Evolutionary conservation across 2,329 filamentous ascomycete genomes (phyloP), one percentile per base, ranked within the genome.

Genomic region (Zopfia rhizophila): DNA sequence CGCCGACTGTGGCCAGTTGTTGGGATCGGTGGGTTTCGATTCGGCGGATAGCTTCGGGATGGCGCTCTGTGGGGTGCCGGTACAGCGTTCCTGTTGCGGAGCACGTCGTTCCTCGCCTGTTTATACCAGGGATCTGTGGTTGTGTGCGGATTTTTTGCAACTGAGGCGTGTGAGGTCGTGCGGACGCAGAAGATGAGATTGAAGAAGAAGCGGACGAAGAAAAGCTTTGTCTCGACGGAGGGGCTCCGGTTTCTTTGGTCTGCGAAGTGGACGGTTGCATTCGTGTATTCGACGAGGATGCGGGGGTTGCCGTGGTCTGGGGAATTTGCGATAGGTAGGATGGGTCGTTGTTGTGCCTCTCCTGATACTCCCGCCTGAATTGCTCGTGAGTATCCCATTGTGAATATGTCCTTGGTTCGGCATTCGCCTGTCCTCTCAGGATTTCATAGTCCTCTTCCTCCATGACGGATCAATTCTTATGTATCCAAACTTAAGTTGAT

Each of bases 21-120:
- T 91, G 88, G 55, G 85, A 88, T 45, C 83, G 78, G 24, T 85
- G 82, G 2, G 89, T 91, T 38, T 87, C 81, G 52, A 92, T 90
- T 30, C 89, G 83, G 63, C 82, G 82, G 40, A 92, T 76, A 40
- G 83, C 86, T 14, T 88, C 90, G 11, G 85, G 85, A 58, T 89
- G 80, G 49, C 86, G 78, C 68, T 90, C 87, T 21, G 66, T 70
- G n/a, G 66, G 67, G 36, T 69, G 67, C 8, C 62, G 58, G 23
- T 60, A 56, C 3, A 69, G 48, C 17, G 53, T 38, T 27, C 61
- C 57, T 18, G 50, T 41, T 19, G 54, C 53, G 19, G 61, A 61
- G 7, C 52, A 48, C 17, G 27, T 8, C 22, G 60, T 67, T 8
- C 49, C 38, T 12, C 57, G 48, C 25, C 62, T 55, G 3, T 48